Evolutionary conservation across 179 eudicot species (phyloP), one percentile per base, ranked within the genome.

Genomic region (Beta corolliflora): DNA sequence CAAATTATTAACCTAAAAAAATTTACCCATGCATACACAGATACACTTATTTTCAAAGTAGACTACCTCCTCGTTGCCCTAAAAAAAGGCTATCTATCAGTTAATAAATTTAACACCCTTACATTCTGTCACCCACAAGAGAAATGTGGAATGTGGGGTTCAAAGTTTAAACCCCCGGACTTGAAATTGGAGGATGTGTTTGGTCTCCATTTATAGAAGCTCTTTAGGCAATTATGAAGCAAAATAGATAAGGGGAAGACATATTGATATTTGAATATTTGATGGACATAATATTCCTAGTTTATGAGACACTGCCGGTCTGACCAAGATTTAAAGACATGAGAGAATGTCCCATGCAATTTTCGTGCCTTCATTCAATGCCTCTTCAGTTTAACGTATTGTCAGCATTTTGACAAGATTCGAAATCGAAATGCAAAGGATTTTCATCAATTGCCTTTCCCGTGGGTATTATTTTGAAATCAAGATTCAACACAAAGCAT

Each of bases 341-440:
- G 50, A 56, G 58, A 50, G 44, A 36, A 55, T 58, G 1, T 81
- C 45, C 86, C 77, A 84, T 84, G 84, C 76, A 73, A 77, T 71
- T 84, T 84, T 84, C 86, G 86, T 84, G 86, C 65, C 64, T 69
- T 71, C 50, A 84, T 81, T 81, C 14, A 84, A 55, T 84, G 79
- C 3, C 58, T 25, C 11, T 75, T 13, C 19, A 25, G 13, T 80
- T 71, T 19, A 48, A 46, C 53, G 41, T 36, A 1, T 36, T 78
- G 76, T 46, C 75, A 48, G 5, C 46, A 9, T 19, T 48, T 36
- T 29, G 8, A 23, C 52, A 0, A 2, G 54, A 16, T 67, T 29
- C 41, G 25, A 78, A 77, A 23, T 53, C 45, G 14, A 50, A 31
- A 67, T 53, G 61, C 73, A 15, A 7, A 65, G 41, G 16, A 5